Evolutionary conservation across 129 eudicot genomes (phyloP).

Genomic region (Chrysanthemum makinoi): DNA sequence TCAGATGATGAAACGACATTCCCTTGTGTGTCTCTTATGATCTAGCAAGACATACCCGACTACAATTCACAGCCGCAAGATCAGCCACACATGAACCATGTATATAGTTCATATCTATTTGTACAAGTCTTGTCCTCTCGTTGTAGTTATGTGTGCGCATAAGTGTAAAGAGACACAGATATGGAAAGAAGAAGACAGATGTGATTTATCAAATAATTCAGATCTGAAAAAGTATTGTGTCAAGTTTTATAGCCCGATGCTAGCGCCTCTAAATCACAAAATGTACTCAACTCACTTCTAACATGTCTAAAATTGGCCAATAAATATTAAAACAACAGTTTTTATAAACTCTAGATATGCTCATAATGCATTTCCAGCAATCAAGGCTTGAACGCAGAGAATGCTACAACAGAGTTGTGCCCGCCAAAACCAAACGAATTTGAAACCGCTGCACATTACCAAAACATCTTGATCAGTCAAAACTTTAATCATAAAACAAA

Average conservation of each 20-base stretch:
- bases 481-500: no score
- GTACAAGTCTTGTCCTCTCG: no score
- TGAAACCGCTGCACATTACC: constrained; percentile 67
- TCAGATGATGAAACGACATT: no score
- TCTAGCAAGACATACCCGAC: no score
- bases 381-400: constrained; percentile 93
- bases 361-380: not conserved
- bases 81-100: no score
- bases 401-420: constrained; percentile 92
- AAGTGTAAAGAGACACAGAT: no score
- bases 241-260: constrained; percentile 3
- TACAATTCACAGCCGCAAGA: no score
- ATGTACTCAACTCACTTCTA: constrained; percentile 36
- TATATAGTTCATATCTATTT: no score
- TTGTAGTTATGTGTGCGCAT: no score
- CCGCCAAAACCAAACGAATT: constrained; percentile 96
- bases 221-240: constrained; percentile 1
- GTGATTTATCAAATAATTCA: constrained; percentile 13
- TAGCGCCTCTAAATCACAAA: constrained; percentile 38
- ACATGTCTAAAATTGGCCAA: constrained; percentile 32
- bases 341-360: constrained; percentile 21
- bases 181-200: not conserved
- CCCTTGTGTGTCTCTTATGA: no score
- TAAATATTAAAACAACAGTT: constrained; percentile 27
- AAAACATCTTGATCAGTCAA: constrained; percentile 8